Percentiles rank a stretch among this genome's conserved stretches.
These are phyloP conservation scores for Spirogloea muscicola DNA, from an alignment of 139 green algal species.

Conservation along the genomic window DNA sequence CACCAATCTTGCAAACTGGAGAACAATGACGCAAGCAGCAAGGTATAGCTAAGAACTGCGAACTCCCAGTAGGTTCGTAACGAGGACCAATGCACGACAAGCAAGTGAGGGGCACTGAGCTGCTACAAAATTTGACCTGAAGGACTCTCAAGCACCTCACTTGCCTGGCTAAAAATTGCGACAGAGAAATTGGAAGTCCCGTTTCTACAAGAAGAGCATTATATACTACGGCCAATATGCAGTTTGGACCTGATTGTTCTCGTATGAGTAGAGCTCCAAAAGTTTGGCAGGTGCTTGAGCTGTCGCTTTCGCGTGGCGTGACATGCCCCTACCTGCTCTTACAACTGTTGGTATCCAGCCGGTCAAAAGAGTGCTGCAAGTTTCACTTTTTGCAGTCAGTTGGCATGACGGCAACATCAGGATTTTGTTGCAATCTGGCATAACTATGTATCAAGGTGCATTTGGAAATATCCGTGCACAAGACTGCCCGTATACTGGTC, in stretches of 20 bases:
- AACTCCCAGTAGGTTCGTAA: neutral
- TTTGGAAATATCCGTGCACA: too few species aligned
- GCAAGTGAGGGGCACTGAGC: neutral
- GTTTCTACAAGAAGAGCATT: neutral
- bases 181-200: too few species aligned
- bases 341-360: conserved; percentile 49
- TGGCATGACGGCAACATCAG: too few species aligned
- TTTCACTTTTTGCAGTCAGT: too few species aligned
- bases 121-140: neutral
- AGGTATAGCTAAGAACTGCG: neutral
- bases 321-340: conserved; percentile 40
- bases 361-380: conserved; percentile 39
- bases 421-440: too few species aligned
- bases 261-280: conserved; percentile 45
- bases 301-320: conserved; percentile 1
- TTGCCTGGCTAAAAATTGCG: neutral
- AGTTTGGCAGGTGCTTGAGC: neutral
- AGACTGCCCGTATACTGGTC: too few species aligned
- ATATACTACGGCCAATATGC: too few species aligned
- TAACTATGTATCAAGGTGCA: too few species aligned
- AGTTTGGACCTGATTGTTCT: conserved; percentile 40
- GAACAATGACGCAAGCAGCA: neutral
- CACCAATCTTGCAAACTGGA: conserved; percentile 48
- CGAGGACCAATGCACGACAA: neutral
- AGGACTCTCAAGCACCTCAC: neutral